Evolutionary conservation across 2,329 filamentous ascomycete species (phyloP), one percentile per base, ranked within the genome.

Genomic region (Botrytis byssoidea): DNA sequence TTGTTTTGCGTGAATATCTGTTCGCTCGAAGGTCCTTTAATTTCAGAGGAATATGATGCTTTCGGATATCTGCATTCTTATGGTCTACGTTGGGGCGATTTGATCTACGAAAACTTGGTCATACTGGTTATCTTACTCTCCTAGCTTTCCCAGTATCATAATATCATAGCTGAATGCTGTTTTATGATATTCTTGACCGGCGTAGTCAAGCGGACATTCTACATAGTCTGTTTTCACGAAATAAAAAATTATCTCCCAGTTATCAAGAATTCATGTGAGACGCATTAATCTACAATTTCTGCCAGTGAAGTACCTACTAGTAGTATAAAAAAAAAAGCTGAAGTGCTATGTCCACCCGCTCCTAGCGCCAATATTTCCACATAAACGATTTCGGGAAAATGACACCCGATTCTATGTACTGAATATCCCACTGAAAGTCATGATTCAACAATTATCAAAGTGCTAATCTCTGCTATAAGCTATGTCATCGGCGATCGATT

Each of bases 81-180:
- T 82, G 82, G 83, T 84, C 81, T 81, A 80, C 80, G 81, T 80
- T 79, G 81, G 81, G 81, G 80, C 81, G 80, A 80, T 74, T 82
- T 79, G 83, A 84, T 84, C 83, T 85, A 83, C 66, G 84, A 84
- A 81, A 81, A 80, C 40, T 82, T 83, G 82, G 84, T 83, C 83
- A 79, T 80, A 81, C 83, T 84, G 82, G 79, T 80, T 80, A 79
- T 78, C 73, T 80, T 80, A 79, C 73, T 80, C 74, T 80, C 72
- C 74, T 68, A 77, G 77, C 76, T 77, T 77, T 42, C 55, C 64
- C 71, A 74, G 57, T 25, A 67, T 75, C 75, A 76, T 78, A 73
- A 80, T 77, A 73, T 73, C 76, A 79, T 79, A 73, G 79, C 72
- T 78, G 76, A 75, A 78, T 80, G 65, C 32, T 69, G 72, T 78